A percentile compares a stretch with the other conserved stretches of the same genome.
phyloP scores from a whole-genome alignment of 2,329 filamentous ascomycete species.

The Neonectria sp. region DNA sequence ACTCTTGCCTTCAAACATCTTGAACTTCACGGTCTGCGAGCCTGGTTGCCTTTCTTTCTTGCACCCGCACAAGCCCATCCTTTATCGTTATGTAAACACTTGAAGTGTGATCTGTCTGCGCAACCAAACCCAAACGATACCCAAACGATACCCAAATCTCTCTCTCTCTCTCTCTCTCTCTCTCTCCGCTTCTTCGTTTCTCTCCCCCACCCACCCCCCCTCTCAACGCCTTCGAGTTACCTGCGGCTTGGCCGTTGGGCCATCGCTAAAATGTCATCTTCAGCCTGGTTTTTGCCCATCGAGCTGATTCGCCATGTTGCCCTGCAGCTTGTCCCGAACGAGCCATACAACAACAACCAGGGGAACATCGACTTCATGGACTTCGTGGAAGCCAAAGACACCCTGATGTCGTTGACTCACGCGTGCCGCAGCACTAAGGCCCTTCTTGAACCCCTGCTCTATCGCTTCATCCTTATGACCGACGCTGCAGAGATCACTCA shows the following conservation, averaged over 20 bases:
- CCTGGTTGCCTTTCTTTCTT: too few relatives aligned
- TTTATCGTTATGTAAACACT: too few relatives aligned
- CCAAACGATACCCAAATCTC: too few relatives aligned
- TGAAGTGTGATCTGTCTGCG: background rate
- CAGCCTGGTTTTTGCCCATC: slow-evolving; percentile 6
- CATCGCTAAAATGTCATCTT: background rate
- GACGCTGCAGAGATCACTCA: slow-evolving; percentile 23
- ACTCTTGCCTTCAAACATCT: background rate
- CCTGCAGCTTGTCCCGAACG: background rate
- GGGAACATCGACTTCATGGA: slow-evolving; percentile 2
- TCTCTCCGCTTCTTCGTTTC: too few relatives aligned
- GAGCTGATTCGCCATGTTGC: slow-evolving; percentile 16
- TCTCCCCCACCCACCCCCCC: too few relatives aligned
- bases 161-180: too few relatives aligned
- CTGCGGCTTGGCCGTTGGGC: background rate
- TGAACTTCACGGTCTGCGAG: background rate
- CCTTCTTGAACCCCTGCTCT: slow-evolving; percentile 38
- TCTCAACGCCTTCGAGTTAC: background rate
- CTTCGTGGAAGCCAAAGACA: background rate
- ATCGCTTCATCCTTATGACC: slow-evolving; percentile 31
- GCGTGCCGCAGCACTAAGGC: slow-evolving; percentile 29
- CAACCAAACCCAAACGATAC: too few relatives aligned
- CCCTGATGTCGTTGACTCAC: slow-evolving; percentile 32
- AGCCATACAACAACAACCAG: background rate
- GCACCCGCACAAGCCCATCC: too few relatives aligned